These are phyloP conservation scores for Metschnikowia continentalis DNA, from an alignment of 805 yeast species.

Conservation along the genomic window DNA sequence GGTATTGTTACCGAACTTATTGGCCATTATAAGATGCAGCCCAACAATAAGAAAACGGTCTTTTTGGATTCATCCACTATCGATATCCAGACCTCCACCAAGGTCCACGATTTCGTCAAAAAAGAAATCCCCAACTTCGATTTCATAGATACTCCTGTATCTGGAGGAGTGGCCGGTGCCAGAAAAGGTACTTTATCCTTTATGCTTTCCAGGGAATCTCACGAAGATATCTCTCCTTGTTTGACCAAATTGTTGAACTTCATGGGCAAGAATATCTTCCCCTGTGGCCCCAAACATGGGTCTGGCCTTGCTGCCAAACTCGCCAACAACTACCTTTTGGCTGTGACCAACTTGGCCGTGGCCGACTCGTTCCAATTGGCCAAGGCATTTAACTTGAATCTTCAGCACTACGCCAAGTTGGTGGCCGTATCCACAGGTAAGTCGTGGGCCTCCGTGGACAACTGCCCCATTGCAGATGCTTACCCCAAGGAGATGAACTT, in stretches of 20 bases:
- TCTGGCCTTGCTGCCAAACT: conserved; percentile 53
- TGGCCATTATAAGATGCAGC: conserved; percentile 21
- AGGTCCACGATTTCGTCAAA: conserved; percentile 34
- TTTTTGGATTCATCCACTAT: conserved; percentile 51
- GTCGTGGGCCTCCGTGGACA: conserved; percentile 52
- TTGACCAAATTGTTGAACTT: conserved; percentile 29
- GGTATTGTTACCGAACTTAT: conserved; percentile 38
- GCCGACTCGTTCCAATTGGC: conserved; percentile 55
- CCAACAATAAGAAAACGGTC: conserved; percentile 19
- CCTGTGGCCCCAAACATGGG: conserved; percentile 47
- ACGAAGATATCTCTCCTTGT: conserved; percentile 25
- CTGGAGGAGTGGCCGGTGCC: conserved; percentile 55
- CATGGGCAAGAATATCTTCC: conserved; percentile 48
- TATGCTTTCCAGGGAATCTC: conserved; percentile 43
- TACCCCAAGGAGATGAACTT: conserved; percentile 34
- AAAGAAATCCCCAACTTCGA: conserved; percentile 32
- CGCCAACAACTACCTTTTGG: conserved; percentile 50
- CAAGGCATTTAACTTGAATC: conserved; percentile 43
- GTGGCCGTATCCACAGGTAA: conserved; percentile 51
- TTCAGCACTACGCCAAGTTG: conserved; percentile 43
- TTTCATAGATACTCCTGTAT: conserved; percentile 53
- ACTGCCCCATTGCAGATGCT: conserved; percentile 50
- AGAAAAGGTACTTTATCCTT: conserved; percentile 48
- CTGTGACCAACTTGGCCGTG: conserved; percentile 50
- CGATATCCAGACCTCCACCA: conserved; percentile 45